Percentiles rank a stretch among this genome's conserved stretches.
Conservation (phyloP, 257 asterid species). For the Penstemon barbatus region DNA sequence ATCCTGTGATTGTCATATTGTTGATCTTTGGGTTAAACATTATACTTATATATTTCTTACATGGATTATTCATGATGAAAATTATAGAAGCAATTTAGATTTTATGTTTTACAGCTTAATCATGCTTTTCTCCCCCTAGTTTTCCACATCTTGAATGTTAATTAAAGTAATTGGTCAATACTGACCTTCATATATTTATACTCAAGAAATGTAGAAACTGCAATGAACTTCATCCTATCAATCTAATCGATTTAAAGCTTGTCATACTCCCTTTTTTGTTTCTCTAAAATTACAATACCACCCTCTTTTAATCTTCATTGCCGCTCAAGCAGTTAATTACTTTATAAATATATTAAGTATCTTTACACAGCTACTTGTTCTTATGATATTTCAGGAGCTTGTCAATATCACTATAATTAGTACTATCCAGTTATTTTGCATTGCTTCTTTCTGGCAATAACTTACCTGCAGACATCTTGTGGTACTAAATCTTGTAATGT, state of each 20-base stretch:
- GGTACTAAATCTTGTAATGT: not conserved
- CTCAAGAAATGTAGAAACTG: not conserved
- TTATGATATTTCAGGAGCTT: not conserved
- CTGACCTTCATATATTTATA: too few relatives aligned
- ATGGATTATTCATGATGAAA: not conserved
- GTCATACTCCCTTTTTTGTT: too few relatives aligned
- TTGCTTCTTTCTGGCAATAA: not conserved
- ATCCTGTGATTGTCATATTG: not conserved
- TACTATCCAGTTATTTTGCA: not conserved
- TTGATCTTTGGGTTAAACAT: not conserved
- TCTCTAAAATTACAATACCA: too few relatives aligned
- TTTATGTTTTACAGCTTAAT: not conserved
- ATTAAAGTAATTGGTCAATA: too few relatives aligned
- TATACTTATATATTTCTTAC: not conserved
- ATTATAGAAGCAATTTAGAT: not conserved
- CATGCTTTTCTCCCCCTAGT: not conserved
- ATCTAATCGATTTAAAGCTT: too few relatives aligned
- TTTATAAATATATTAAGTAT: too few relatives aligned
- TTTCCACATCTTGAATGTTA: not conserved
- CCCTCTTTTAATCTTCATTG: too few relatives aligned
- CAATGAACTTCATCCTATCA: not conserved
- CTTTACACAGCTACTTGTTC: too few relatives aligned
- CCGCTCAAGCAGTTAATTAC: too few relatives aligned
- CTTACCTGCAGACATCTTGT: not conserved
- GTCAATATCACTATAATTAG: not conserved